Evolutionary conservation across 305 asterid species (phyloP).

Genomic region (Fraxinus angustifolia): DNA sequence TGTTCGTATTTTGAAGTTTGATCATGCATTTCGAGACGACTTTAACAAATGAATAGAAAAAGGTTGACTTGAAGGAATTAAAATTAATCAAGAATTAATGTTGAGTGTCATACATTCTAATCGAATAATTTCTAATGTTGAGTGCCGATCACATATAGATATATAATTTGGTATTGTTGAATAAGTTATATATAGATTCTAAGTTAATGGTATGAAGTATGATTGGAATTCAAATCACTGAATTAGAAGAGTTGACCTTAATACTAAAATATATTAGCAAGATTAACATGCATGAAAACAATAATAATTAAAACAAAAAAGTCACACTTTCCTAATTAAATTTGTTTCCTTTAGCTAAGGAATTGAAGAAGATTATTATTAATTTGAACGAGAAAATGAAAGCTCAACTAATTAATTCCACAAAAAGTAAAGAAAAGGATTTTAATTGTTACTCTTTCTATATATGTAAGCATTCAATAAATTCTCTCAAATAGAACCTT

Average conservation of each 20-base stretch:
- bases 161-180: neutral
- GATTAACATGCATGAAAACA: neutral
- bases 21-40: neutral
- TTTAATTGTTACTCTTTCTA: neutral
- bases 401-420: conserved; percentile 8
- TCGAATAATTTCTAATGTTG: conserved; percentile 6
- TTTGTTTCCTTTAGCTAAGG: conserved; percentile 6
- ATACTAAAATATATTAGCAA: neutral
- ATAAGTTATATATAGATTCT: neutral
- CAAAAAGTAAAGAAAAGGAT: neutral
- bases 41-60: neutral
- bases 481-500: neutral
- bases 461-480: neutral
- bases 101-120: conserved; percentile 26
- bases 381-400: no score
- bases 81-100: conserved; percentile 27
- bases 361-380: no score
- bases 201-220: conserved; percentile 25
- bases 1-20: conserved; percentile 20
- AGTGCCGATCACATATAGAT: no score
- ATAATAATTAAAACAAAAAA: neutral
- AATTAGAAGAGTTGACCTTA: conserved; percentile 26
- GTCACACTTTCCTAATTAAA: neutral
- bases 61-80: conserved; percentile 32
- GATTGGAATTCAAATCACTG: conserved; percentile 16